Evolutionary conservation across 2,329 filamentous ascomycete genomes (phyloP).

Genomic region (Hortaea werneckii): DNA sequence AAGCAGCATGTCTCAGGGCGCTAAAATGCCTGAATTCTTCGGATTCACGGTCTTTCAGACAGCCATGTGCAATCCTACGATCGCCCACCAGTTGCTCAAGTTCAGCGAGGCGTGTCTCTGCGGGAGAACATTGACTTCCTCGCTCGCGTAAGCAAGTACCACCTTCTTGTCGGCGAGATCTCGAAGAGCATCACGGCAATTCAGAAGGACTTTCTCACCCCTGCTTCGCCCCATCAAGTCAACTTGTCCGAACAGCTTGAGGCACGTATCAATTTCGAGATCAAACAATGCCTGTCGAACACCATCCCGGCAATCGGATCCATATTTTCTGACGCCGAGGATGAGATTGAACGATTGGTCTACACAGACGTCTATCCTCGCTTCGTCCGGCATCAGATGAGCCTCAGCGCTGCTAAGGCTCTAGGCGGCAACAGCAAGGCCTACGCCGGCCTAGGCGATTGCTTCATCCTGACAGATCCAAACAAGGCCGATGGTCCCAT

Average conservation of each 20-base stretch:
- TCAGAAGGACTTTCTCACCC: slow-evolving; percentile 6
- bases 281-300: slow-evolving; percentile 1
- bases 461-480: slow-evolving; percentile 49
- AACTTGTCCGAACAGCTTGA: slow-evolving; percentile 4
- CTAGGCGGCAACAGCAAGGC: slow-evolving; percentile 32
- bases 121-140: slow-evolving; percentile 10
- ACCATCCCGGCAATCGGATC: slow-evolving; percentile 3
- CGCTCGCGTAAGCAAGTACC: slow-evolving; percentile 2
- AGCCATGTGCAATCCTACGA: slow-evolving; percentile 5
- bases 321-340: slow-evolving; percentile 7
- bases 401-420: slow-evolving; percentile 36
- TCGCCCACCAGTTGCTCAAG: slow-evolving; percentile 5
- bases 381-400: slow-evolving; percentile 45
- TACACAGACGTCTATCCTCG: slow-evolving; percentile 39
- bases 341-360: slow-evolving; percentile 8
- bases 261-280: slow-evolving; percentile 1
- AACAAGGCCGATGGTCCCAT: slow-evolving; percentile 41
- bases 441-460: slow-evolving; percentile 48
- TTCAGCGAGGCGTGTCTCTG: slow-evolving; percentile 5
- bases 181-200: slow-evolving; percentile 4
- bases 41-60: slow-evolving; percentile 3
- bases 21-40: slow-evolving; percentile 8
- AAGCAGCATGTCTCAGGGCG: background rate
- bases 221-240: slow-evolving; percentile 2
- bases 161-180: slow-evolving; percentile 1